Base-by-base conservation (phyloP, 2,329 filamentous ascomycete species). In the Aspergillus fischeri region DNA sequence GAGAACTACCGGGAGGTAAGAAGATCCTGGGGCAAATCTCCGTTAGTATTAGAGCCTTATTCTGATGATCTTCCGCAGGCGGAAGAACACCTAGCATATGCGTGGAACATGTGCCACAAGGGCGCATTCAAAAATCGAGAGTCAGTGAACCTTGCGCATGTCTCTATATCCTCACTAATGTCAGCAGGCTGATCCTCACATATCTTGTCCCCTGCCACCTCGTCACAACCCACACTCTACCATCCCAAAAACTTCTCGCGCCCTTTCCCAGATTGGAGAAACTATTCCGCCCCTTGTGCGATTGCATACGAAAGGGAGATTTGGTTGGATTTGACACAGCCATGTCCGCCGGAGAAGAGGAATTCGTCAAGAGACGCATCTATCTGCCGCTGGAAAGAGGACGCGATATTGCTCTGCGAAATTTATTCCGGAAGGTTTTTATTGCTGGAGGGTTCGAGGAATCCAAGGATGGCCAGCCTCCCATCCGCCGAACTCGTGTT, bases 131-230 rank as follows among this genome's bases (percentile, higher is more conserved):
- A 85, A 60, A 97, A 99, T 71, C 85, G 89, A 68, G 91, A 97
- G 89, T 93, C 73, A 67, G 85, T 76, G 7, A 8, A 20, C 27
- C 21, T 9, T 41, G 4, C 35, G 4, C 48, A 20, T n/a, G 35
- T 2, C 21, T 50, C 28, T 53, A 24, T 51, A 14, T 21, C 41
- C 42, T 57, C 8, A 60, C 67, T 73, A 59, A 75, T 56, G 60
- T 51, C 20, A 50, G 6, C 63, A 94, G 90, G 68, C 83, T 94
- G 55, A 97, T 99, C 55, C 81, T 99, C 29, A 96, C 89, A 2
- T 99, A 99, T 68, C 85, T 99, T 10, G 92, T 99, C 53, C 94
- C 94, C 0, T 97, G 92, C 62, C 91, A 91, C 63, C 85, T 99
- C 32, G 83, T 99, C 56, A 97, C 91, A 2, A 90, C 85, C 28